Conservation (phyloP, 1,139 yeast species). For the Taphrina deformans region DNA sequence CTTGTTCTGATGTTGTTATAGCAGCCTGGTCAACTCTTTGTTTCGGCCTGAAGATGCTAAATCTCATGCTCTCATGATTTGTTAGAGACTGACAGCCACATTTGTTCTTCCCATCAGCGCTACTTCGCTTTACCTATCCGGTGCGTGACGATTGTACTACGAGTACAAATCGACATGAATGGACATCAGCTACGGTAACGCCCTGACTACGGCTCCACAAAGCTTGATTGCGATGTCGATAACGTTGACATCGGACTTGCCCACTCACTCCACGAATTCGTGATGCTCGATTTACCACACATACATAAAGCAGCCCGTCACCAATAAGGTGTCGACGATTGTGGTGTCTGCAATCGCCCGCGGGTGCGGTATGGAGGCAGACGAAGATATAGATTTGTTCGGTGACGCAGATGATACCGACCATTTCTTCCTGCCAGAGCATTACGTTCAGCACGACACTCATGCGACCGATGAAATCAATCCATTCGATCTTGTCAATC, state of each 20-base stretch:
- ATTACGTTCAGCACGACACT: slow-evolving; percentile 3
- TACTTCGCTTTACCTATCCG: no score
- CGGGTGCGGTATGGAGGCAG: background rate
- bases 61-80: background rate
- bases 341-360: background rate
- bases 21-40: no score
- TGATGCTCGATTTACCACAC: background rate
- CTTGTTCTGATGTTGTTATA: no score
- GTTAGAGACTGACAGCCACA: no score
- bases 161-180: no score
- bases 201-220: background rate
- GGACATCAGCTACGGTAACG: no score
- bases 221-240: background rate
- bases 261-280: background rate
- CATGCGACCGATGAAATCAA: background rate
- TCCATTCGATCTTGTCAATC: background rate
- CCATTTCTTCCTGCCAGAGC: slow-evolving; percentile 33
- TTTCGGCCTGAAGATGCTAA: background rate
- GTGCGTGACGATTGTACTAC: no score
- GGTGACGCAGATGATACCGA: slow-evolving; percentile 30
- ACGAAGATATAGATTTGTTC: slow-evolving; percentile 22
- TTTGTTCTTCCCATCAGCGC: no score
- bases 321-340: background rate
- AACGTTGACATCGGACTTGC: background rate
- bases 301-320: background rate